Base-by-base conservation (phyloP, 2,329 filamentous ascomycete genomes). In the Laburnicola sp. region DNA sequence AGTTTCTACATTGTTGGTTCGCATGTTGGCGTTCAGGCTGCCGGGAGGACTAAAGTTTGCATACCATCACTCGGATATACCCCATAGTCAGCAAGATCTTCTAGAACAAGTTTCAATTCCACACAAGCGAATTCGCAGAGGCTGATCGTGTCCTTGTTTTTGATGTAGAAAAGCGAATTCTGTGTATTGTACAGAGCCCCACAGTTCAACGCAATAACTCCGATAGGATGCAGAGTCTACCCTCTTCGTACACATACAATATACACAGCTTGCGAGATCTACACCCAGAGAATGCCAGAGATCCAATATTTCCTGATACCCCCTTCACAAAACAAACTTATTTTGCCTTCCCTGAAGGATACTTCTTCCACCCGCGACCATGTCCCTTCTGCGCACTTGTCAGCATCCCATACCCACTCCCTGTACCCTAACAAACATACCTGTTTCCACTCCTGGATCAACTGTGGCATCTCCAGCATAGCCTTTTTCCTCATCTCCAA, bases 391-490 rank as follows among this genome's bases (percentile, higher is more conserved):
- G 66, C 63, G 57, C 25, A 49, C 54, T 6, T 45, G 21, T 65
- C 78, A 73, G 80, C 74, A 62, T 53, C 16, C 43, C 32, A 23
- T 31, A 23, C 46, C 27, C 38, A 35, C 5, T 7, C 52, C 52
- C 59, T 58, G 9, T 45, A 49, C 43, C 35, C 4, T 2, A 9
- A 16, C 16, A 31, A 44, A 62, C 85, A 72, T 78, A 94, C 89
- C 84, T 88, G 86, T 77, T 96, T 96, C 94, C 93, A 99, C 74
- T 88, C 81, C 74, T 88, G 84, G 72, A 99, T 89, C 78, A 97
- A 83, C 68, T 87, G 85, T 58, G 93, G 91, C 94, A 99, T 99
- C 53, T 87, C 86, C 78, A 95, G 75, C 90, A 97, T 97, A 53
- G 94, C 94, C 74, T 89, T 83, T 81, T 88, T 88, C 76, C 91